A percentile compares a stretch with the other conserved stretches of the same genome.
phyloP scores from a whole-genome alignment of 129 eudicot species.

The Flaveria linearis region DNA sequence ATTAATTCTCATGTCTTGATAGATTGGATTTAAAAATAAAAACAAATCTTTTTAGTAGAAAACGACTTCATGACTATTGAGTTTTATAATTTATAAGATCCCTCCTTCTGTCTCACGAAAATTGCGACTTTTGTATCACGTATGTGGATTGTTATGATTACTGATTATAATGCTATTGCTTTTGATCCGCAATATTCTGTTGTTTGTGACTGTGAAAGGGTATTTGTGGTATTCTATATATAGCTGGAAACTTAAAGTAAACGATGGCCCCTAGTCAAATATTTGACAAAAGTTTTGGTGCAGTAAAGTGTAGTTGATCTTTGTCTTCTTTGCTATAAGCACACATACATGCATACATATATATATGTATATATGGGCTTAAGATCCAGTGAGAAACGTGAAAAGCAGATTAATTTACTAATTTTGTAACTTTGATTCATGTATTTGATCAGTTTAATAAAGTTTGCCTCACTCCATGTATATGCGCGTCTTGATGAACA shows the following conservation, averaged over 20 bases:
- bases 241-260: neutral
- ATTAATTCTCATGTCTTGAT: neutral
- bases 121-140: slow-evolving; percentile 6
- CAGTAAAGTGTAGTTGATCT: slow-evolving; percentile 8
- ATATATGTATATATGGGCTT: too few species aligned
- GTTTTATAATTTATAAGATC: neutral
- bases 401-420: too few species aligned
- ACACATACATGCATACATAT: neutral
- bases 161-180: slow-evolving; percentile 1
- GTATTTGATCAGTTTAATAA: too few species aligned
- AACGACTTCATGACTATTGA: neutral
- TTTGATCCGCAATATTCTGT: neutral
- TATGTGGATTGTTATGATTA: slow-evolving; percentile 1
- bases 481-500: too few species aligned
- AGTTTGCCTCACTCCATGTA: neutral
- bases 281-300: neutral
- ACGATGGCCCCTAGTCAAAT: neutral
- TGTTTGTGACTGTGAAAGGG: slow-evolving; percentile 1
- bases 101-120: neutral
- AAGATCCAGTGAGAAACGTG: too few species aligned
- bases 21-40: neutral
- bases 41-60: slow-evolving; percentile 1
- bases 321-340: neutral
- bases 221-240: neutral
- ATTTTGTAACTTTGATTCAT: too few species aligned